phyloP scores from a whole-genome alignment of 495 filamentous ascomycete genomes.

The Neurospora africana region DNA sequence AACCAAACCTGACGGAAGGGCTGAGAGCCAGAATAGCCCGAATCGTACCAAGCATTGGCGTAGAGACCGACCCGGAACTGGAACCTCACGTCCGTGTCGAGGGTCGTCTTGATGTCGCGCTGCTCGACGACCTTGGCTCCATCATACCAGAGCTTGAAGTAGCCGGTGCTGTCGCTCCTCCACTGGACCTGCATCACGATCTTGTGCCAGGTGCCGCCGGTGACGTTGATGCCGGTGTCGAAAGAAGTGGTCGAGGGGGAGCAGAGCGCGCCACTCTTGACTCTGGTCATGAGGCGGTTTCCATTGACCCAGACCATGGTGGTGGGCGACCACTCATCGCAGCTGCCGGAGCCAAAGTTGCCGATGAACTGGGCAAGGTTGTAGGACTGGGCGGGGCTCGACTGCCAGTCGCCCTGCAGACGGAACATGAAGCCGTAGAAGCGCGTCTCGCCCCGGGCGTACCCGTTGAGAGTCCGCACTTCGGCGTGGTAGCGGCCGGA shows the following conservation, averaged over 20 bases:
- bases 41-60: slow-evolving; percentile 47
- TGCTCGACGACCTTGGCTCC: slow-evolving; percentile 37
- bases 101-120: slow-evolving; percentile 33
- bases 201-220: slow-evolving; percentile 39
- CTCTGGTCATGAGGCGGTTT: slow-evolving; percentile 34
- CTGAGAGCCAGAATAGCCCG: slow-evolving; percentile 35
- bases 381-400: slow-evolving; percentile 36
- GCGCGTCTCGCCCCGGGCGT: slow-evolving; percentile 37
- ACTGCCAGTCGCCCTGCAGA: slow-evolving; percentile 40
- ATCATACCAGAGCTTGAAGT: slow-evolving; percentile 42
- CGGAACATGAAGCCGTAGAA: slow-evolving; percentile 50
- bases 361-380: slow-evolving; percentile 49
- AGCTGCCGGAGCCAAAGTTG: slow-evolving; percentile 36
- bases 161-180: slow-evolving; percentile 37
- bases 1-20: slow-evolving; percentile 41
- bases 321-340: slow-evolving; percentile 43
- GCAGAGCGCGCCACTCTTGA: slow-evolving; percentile 33
- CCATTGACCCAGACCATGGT: slow-evolving; percentile 44
- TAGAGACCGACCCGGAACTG: slow-evolving; percentile 46
- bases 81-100: slow-evolving; percentile 35
- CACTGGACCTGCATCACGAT: slow-evolving; percentile 41
- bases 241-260: slow-evolving; percentile 23
- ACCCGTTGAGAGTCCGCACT: slow-evolving; percentile 35
- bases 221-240: slow-evolving; percentile 28
- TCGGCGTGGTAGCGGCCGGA: slow-evolving; percentile 48